Conservation (phyloP, 2,329 filamentous ascomycete species). For the Thielaviopsis euricoi region DNA sequence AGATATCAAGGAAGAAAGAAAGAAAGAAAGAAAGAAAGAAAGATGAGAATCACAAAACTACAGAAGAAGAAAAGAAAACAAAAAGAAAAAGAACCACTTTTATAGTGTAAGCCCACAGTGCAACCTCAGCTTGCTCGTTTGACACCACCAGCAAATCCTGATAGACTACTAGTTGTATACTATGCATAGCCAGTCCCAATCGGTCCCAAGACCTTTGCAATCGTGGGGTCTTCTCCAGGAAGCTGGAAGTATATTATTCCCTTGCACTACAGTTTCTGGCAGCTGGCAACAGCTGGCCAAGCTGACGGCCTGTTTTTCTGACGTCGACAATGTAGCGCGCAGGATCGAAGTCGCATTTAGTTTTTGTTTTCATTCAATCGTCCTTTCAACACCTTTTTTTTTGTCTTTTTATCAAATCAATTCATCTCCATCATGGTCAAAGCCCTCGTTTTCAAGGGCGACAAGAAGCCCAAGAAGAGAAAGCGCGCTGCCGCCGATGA, state of each 20-base stretch:
- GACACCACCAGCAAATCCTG: background rate
- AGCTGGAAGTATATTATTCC: background rate
- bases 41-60: background rate
- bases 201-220: background rate
- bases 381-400: background rate
- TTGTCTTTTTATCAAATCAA: background rate
- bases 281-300: background rate
- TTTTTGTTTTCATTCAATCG: background rate
- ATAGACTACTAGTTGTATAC: no score
- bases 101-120: background rate
- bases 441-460: slow-evolving; percentile 86
- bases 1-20: no score
- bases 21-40: background rate
- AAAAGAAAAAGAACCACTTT: background rate
- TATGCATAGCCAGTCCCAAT: background rate
- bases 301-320: background rate
- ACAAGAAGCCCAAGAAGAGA: slow-evolving; percentile 86
- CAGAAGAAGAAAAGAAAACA: background rate
- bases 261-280: background rate
- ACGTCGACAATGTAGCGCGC: background rate
- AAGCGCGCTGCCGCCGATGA: slow-evolving; percentile 37
- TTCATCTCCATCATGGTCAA: slow-evolving; percentile 54
- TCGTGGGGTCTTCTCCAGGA: background rate
- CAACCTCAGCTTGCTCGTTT: background rate
- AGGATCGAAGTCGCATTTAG: background rate